Conservation (phyloP, 2,329 filamentous ascomycete species). For the Metarhizium brunneum region DNA sequence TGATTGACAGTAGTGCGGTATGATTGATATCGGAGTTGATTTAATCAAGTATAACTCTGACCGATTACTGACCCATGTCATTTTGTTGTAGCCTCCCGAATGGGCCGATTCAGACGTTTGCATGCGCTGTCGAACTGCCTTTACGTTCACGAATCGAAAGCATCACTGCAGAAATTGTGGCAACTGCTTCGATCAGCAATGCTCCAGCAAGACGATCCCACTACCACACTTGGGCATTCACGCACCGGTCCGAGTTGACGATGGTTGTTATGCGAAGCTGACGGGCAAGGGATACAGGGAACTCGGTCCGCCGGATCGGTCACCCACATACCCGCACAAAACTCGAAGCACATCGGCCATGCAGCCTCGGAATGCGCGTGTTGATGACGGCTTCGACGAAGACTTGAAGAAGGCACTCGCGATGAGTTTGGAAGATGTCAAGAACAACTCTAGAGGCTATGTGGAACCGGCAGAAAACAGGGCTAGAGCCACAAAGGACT, state of each 20-base stretch:
- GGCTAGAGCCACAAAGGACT: constrained; percentile 16
- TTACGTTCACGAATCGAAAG: constrained; percentile 97
- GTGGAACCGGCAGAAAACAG: constrained; percentile 45
- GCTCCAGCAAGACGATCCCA: constrained; percentile 79
- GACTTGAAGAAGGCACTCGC: constrained; percentile 88
- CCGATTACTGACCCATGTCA: background rate
- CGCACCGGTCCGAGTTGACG: constrained; percentile 86
- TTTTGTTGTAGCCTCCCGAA: constrained; percentile 68
- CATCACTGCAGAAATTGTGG: constrained; percentile 98
- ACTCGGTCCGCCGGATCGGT: constrained; percentile 33
- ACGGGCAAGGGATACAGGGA: constrained; percentile 54
- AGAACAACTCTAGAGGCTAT: constrained; percentile 65
- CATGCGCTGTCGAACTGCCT: constrained; percentile 91
- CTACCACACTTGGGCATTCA: constrained; percentile 89
- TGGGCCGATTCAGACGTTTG: constrained; percentile 98
- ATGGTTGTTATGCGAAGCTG: constrained; percentile 87
- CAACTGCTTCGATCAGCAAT: constrained; percentile 93
- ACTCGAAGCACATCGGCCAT: constrained; percentile 59
- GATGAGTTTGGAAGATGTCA: constrained; percentile 94
- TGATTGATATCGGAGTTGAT: constrained; percentile 28
- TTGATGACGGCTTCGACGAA: constrained; percentile 88
- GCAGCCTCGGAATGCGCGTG: constrained; percentile 82
- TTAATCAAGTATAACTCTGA: background rate
- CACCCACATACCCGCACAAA: constrained; percentile 46
- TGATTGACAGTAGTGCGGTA: constrained; percentile 95